Evolutionary conservation across 192 early-diverging fungal species (phyloP).

Genomic region (Linnemannia schmuckeri): DNA sequence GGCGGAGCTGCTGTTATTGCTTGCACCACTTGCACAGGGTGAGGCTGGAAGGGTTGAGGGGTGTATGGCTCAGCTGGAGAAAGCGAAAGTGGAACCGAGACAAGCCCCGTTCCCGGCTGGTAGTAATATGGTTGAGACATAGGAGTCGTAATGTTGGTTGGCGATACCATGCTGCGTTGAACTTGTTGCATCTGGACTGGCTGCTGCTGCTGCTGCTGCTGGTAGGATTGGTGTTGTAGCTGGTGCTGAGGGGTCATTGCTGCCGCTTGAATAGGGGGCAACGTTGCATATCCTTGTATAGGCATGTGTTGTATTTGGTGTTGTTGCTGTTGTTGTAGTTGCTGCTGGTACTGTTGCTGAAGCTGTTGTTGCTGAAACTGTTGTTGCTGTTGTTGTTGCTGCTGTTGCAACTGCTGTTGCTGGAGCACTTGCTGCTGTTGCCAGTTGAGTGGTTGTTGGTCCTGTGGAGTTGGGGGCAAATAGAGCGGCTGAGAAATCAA

Average conservation of each 20-base stretch:
- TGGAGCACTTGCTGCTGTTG: slow-evolving; percentile 7
- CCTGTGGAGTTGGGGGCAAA: background rate
- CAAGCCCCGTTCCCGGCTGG: slow-evolving; percentile 50
- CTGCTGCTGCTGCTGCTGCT: background rate
- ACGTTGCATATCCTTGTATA: background rate
- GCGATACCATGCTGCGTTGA: background rate
- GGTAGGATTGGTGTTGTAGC: background rate
- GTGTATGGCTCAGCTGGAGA: slow-evolving; percentile 11
- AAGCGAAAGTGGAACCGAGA: slow-evolving; percentile 31
- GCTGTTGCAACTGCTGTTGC: background rate
- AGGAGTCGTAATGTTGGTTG: slow-evolving; percentile 13
- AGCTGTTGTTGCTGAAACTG: background rate
- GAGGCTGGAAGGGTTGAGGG: slow-evolving; percentile 17
- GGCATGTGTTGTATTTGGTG: slow-evolving; percentile 1
- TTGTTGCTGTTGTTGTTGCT: background rate
- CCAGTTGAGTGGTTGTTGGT: background rate
- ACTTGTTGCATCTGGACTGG: background rate
- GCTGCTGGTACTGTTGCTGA: background rate
- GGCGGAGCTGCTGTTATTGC: background rate
- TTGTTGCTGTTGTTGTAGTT: background rate
- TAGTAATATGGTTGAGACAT: slow-evolving; percentile 36
- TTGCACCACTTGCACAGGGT: slow-evolving; percentile 12
- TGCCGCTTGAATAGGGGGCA: background rate
- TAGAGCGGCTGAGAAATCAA: background rate
- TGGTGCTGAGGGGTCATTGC: background rate